These are phyloP conservation scores for Leucaena leucocephala DNA, from an alignment of 306 rosid genomes.

Conservation along the genomic window DNA sequence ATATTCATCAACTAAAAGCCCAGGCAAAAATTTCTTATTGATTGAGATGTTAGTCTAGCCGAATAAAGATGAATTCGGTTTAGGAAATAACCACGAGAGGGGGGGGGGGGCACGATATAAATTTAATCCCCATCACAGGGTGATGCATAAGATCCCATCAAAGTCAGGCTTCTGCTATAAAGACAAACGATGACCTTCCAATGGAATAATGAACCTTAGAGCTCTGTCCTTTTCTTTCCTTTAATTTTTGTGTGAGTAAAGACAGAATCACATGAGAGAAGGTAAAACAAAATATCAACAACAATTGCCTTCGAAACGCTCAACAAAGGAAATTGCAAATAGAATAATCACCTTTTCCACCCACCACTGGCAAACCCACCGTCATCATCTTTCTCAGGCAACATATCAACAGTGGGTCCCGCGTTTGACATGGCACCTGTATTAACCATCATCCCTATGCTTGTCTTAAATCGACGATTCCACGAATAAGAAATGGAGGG, in stretches of 20 bases:
- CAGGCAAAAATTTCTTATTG: background rate
- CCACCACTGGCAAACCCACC: conserved; percentile 66
- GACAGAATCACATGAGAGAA: conserved; percentile 17
- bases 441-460: conserved; percentile 74
- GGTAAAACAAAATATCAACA: conserved; percentile 20
- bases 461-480: conserved; percentile 47
- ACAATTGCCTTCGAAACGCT: conserved; percentile 11
- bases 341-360: conserved; percentile 59
- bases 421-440: conserved; percentile 45
- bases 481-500: conserved; percentile 38
- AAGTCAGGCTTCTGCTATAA: conserved; percentile 18
- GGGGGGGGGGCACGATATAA: background rate
- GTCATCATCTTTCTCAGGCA: conserved; percentile 57
- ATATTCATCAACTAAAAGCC: conserved; percentile 2
- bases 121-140: conserved; percentile 15
- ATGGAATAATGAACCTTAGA: background rate
- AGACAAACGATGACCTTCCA: conserved; percentile 16
- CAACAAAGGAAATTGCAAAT: conserved; percentile 11
- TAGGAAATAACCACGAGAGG: conserved; percentile 6
- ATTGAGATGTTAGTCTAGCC: conserved; percentile 10
- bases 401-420: conserved; percentile 44
- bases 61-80: conserved; percentile 27
- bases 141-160: conserved; percentile 7
- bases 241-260: background rate
- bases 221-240: background rate